Evolutionary conservation across 768 basidiomycete genomes (phyloP).

Genomic region (Phanerodontia chrysosporium): DNA sequence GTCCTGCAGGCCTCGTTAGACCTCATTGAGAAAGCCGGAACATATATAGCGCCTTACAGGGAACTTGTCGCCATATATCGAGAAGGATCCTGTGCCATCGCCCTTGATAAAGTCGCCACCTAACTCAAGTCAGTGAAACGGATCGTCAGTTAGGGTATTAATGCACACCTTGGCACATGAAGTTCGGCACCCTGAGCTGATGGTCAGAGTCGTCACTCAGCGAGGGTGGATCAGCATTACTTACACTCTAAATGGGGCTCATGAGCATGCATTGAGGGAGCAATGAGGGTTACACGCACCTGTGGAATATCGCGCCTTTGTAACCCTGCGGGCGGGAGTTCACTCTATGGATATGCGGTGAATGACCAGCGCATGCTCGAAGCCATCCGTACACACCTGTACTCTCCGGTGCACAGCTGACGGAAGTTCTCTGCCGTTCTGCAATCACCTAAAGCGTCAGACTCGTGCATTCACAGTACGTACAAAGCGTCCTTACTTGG

Average conservation of each 20-base stretch:
- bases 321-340: slow-evolving; percentile 88
- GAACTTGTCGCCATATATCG: slow-evolving; percentile 95
- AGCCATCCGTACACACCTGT: slow-evolving; percentile 46
- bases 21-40: neutral
- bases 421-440: slow-evolving; percentile 98
- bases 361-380: neutral
- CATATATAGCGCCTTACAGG: slow-evolving; percentile 46
- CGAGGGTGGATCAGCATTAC: slow-evolving; percentile 4
- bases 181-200: slow-evolving; percentile 67
- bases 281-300: slow-evolving; percentile 45
- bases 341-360: slow-evolving; percentile 39
- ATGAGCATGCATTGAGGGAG: slow-evolving; percentile 19
- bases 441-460: neutral
- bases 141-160: neutral
- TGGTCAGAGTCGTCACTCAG: neutral
- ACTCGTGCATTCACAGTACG: neutral
- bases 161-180: slow-evolving; percentile 88
- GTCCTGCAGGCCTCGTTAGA: slow-evolving; percentile 46
- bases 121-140: slow-evolving; percentile 23
- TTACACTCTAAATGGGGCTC: slow-evolving; percentile 59
- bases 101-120: slow-evolving; percentile 93
- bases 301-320: slow-evolving; percentile 87
- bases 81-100: slow-evolving; percentile 94
- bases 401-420: slow-evolving; percentile 97
- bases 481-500: slow-evolving; percentile 58